Percentiles rank a stretch among this genome's conserved stretches.
Evolutionary conservation across 306 rosid genomes (phyloP).

Genomic region (Prunus campanulata): DNA sequence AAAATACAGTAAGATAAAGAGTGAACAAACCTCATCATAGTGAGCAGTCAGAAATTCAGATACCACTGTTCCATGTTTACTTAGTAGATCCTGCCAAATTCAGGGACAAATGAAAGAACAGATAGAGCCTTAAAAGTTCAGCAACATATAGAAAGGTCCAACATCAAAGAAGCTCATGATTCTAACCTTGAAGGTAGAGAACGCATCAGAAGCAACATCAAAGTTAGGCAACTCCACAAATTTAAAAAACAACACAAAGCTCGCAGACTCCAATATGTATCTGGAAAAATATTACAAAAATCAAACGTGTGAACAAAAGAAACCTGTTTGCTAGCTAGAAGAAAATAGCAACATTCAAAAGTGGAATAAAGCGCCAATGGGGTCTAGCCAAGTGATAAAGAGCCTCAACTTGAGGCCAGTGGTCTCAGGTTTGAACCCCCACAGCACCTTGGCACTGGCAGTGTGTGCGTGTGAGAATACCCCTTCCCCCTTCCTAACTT

Average conservation of each 20-base stretch:
- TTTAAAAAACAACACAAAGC: slow-evolving; percentile 90
- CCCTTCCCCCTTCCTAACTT: too few species aligned
- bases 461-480: too few species aligned
- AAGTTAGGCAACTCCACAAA: slow-evolving; percentile 87
- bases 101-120: slow-evolving; percentile 15
- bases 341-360: not conserved
- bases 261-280: slow-evolving; percentile 86
- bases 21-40: slow-evolving; percentile 66
- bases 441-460: too few species aligned
- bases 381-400: too few species aligned
- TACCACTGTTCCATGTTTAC: slow-evolving; percentile 70
- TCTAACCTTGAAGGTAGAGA: slow-evolving; percentile 91
- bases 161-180: slow-evolving; percentile 3
- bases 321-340: slow-evolving; percentile 19
- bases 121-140: slow-evolving; percentile 22
- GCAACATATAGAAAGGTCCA: slow-evolving; percentile 3
- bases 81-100: slow-evolving; percentile 80
- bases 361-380: too few species aligned
- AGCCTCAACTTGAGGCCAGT: too few species aligned
- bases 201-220: slow-evolving; percentile 94
- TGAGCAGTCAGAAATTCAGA: slow-evolving; percentile 72
- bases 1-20: slow-evolving; percentile 25
- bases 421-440: too few species aligned
- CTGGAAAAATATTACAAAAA: slow-evolving; percentile 60
- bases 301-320: slow-evolving; percentile 34